Base-by-base conservation (phyloP, 2,329 filamentous ascomycete genomes). In the Arthroderma sp. region DNA sequence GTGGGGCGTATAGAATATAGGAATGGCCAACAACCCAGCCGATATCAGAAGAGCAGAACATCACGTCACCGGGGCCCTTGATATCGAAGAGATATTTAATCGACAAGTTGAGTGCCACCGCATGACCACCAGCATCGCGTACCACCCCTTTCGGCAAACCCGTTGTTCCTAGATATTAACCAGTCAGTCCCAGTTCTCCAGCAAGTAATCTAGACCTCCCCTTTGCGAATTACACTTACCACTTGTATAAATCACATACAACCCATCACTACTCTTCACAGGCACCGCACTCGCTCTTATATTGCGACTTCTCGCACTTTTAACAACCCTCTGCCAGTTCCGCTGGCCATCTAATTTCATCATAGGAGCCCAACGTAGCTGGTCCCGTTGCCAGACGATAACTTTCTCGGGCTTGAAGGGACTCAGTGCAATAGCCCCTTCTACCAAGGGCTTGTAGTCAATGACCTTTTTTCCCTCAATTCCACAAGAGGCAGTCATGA, bases 221-320 rank as follows among this genome's bases (percentile, higher is more conserved):
- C 9, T 9, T 36, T 22, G 5, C 27, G 11, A 8, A 33, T n/a
- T 6, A 47, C 33, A 54, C 58, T 48, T 53, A 70, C 69, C 77
- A 42, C 80, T 85, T 0, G 86, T 94, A 59, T 94, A 89, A 47
- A 94, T 93, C 53, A 93, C 83, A 62, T 95, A 94, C n/a, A 94
- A 66, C 1, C 77, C 77, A 53, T 94, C 86, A 5, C 75, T 80
- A 43, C 84, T 85, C 50, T 75, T 78, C 1, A 94, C 79, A 0
- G 87, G 78, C 8, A 94, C 86, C 46, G 84, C 82, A 5, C 73
- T 80, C 0, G 83, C 83, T 56, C 73, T 80, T 32, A 87, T 54
- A 0, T 78, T 78, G 48, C 85, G 71, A 36, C 76, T 75, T 38
- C 67, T 73, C 3, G 81, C 85, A 53, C 80, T 85, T 54, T 80